Evolutionary conservation across 1,139 yeast species (phyloP), one percentile per base, ranked within the genome.

Genomic region (Saccharomyces pastorianus): DNA sequence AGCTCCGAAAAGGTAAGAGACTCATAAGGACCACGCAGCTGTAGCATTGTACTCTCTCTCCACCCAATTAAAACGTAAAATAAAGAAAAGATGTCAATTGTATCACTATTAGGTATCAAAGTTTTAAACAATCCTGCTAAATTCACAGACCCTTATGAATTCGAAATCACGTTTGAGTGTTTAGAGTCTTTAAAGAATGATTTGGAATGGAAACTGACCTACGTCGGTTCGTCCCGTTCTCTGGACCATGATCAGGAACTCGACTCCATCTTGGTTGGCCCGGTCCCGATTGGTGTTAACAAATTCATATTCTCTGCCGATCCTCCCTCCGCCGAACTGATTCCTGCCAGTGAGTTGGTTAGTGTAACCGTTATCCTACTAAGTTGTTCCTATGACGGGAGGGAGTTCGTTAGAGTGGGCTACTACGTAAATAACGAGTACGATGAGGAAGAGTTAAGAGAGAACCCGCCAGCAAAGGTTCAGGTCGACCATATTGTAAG

Each of bases 381-480:
- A 59, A 88, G 96, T 58, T 93, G 99, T 71, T 85, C 96, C 0
- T 93, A 93, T 67, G 88, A 89, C 53, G 96, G 88, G 58, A 78
- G 95, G 62, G 99, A 93, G 70, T 93, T 93, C 74, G 99, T 93
- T 4, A 77, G 98, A 58, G 99, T 93, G 13, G 99, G 99, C 0
- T 93, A 93, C 73, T 93, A 93, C 67, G 99, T 93, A 55, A 93
- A 93, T 73, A 93, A 93, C 70, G 99, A 93, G 68, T 93, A 93
- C 66, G 97, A 93, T 66, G 77, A 85, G 11, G 98, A 91, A 68
- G 99, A 93, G 65, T 73, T 93, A 64, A 79, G 96, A 58, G 96
- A 89, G 65, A 89, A 88, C 62, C 98, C 99, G 1, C 99, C 99
- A 1, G 65, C 64, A 2, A 88, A 89, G 68, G 97, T 93, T 1